Percentiles rank a stretch among this genome's conserved stretches.
These are phyloP conservation scores for Coniochaeta prunicola DNA, from an alignment of 2,329 filamentous ascomycete genomes.

Conservation along the genomic window DNA sequence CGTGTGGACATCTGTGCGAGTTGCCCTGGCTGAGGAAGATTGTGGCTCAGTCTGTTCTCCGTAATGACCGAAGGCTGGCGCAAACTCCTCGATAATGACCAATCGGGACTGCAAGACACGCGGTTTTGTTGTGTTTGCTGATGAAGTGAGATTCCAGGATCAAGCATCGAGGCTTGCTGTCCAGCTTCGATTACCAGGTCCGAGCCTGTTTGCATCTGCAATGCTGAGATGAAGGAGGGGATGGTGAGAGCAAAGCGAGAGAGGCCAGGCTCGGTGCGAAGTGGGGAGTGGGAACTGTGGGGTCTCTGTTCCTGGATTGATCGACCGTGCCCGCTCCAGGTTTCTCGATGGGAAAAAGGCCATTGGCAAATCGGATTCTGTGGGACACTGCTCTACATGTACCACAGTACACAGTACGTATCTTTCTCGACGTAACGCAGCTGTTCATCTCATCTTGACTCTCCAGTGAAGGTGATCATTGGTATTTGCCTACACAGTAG, in stretches of 20 bases:
- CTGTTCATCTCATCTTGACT: not conserved
- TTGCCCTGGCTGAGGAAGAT: no score
- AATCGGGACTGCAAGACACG: not conserved
- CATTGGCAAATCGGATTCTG: not conserved
- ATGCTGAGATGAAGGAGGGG: not conserved
- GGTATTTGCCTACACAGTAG: no score
- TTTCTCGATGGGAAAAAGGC: not conserved
- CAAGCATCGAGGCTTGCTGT: not conserved
- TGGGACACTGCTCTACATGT: no score
- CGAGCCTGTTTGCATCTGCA: not conserved
- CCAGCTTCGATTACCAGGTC: not conserved
- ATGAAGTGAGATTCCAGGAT: not conserved
- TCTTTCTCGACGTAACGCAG: not conserved
- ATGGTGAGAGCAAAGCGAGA: not conserved
- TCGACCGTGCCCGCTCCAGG: no score
- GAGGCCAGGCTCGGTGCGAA: not conserved
- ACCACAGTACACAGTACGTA: no score
- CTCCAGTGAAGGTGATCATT: not conserved
- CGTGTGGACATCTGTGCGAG: no score
- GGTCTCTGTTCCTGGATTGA: not conserved
- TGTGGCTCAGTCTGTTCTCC: no score
- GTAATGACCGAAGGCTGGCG: no score
- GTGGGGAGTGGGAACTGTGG: not conserved
- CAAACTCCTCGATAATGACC: not conserved
- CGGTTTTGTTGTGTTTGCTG: not conserved